Evolutionary conservation across 139 green algal genomes (phyloP), one percentile per base, ranked within the genome.

Genomic region (Picochlorum sp.): DNA sequence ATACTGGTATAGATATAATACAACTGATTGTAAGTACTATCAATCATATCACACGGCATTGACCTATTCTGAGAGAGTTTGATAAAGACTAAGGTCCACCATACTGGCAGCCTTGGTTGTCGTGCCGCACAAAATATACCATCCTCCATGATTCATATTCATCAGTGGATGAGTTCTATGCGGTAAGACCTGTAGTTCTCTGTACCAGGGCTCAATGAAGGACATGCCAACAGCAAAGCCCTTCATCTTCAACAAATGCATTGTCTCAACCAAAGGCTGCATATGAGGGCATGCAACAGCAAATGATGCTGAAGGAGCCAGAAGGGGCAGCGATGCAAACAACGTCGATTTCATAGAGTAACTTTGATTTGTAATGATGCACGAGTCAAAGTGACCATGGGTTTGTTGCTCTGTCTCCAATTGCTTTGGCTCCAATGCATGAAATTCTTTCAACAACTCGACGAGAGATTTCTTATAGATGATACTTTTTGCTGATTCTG

Each of bases 141-240:
- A 87, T 24, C 86, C 86, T 8, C 84, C 85, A 18, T 79, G 82
- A 6, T 75, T 77, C 26, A 73, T 88, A 9, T 63, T 72, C 87
- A 95, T 95, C 12, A 64, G 59, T 2, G 87, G 86, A 61, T 94
- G 87, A 2, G 82, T 95, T 22, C 86, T 67, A 4, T 59, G 40
- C 4, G 86, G 86, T 57, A 94, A 67, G 32, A 94, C 86, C 73
- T 90, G 82, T 50, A 86, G 68, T 35, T 89, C 76, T 44, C 87
- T 54, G 64, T 75, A 77, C 77, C 79, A 94, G 55, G 60, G 73
- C 72, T 95, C 87, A 13, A 80, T 65, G 51, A 82, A 44, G 18
- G 57, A 33, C 56, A 82, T 28, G 8, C 20, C 44, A 18, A 75
- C 28, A 24, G 72, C 68, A 43, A 52, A 31, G 5, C 54, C 25